phyloP scores from a whole-genome alignment of 164 flowering plant species.

The Chimonanthus salicifolius region DNA sequence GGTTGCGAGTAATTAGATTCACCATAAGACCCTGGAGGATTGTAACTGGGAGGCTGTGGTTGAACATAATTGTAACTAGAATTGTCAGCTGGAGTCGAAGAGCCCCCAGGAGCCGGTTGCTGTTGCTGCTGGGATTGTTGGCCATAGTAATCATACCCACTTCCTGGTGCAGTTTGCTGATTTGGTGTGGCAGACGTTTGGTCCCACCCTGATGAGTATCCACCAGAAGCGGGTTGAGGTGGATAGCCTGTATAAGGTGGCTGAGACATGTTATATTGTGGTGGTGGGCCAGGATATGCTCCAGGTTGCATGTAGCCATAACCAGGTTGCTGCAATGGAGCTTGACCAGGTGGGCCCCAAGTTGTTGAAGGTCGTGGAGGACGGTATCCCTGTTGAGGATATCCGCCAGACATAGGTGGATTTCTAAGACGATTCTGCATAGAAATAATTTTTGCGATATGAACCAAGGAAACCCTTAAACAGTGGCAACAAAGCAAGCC shows the following conservation, averaged over 20 bases:
- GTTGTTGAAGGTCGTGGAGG: slow-evolving; percentile 53
- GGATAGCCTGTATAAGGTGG: slow-evolving; percentile 76
- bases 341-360: slow-evolving; percentile 63
- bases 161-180: slow-evolving; percentile 55
- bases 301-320: slow-evolving; percentile 89
- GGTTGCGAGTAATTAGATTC: slow-evolving; percentile 27
- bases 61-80: slow-evolving; percentile 60
- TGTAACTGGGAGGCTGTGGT: slow-evolving; percentile 42
- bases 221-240: slow-evolving; percentile 54
- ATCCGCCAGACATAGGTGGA: slow-evolving; percentile 66
- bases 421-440: slow-evolving; percentile 87
- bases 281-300: slow-evolving; percentile 59
- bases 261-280: slow-evolving; percentile 70
- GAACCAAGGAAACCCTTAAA: slow-evolving; percentile 30
- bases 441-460: slow-evolving; percentile 27
- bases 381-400: slow-evolving; percentile 77
- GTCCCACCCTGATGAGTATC: slow-evolving; percentile 76
- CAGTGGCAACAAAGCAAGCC: neutral
- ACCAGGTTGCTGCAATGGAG: slow-evolving; percentile 67
- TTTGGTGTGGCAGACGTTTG: slow-evolving; percentile 47
- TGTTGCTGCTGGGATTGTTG: slow-evolving; percentile 59
- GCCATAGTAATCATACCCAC: slow-evolving; percentile 73
- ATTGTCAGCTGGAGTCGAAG: slow-evolving; percentile 45
- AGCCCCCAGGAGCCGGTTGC: slow-evolving; percentile 39
- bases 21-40: slow-evolving; percentile 39